Evolutionary conservation across 805 yeast species (phyloP).

Genomic region (Sungouiella thailandica): DNA sequence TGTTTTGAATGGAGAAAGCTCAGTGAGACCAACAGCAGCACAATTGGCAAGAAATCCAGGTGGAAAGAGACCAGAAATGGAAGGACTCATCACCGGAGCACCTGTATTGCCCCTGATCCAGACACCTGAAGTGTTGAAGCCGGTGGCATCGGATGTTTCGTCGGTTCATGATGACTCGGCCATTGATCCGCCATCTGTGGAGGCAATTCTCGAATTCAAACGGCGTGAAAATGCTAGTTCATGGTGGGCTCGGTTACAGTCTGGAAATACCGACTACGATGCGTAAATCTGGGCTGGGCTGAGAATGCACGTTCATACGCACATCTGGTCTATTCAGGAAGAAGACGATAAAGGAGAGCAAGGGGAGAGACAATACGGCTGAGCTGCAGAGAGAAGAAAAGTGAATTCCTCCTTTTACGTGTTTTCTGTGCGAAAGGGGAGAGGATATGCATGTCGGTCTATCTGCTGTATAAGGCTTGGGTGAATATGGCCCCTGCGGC

Average conservation of each 20-base stretch:
- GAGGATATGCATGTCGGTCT: too few relatives aligned
- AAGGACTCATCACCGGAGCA: conserved; percentile 27
- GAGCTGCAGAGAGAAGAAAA: too few relatives aligned
- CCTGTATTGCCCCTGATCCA: conserved; percentile 14
- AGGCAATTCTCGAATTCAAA: conserved; percentile 11
- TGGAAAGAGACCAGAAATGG: conserved; percentile 26
- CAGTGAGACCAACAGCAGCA: conserved; percentile 27
- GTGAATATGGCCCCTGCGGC: too few relatives aligned
- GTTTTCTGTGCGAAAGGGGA: too few relatives aligned
- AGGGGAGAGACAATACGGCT: too few relatives aligned
- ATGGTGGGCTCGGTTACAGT: conserved; percentile 6
- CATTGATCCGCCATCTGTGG: conserved; percentile 13
- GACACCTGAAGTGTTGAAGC: conserved; percentile 9
- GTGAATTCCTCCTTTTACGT: too few relatives aligned
- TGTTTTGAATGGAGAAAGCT: conserved; percentile 2
- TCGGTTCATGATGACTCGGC: conserved; percentile 12
- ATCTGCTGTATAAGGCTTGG: too few relatives aligned
- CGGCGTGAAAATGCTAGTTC: conserved; percentile 2
- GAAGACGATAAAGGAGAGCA: too few relatives aligned
- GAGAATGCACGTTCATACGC: too few relatives aligned
- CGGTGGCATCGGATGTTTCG: conserved; percentile 12
- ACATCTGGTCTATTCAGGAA: too few relatives aligned
- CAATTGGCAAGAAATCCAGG: conserved; percentile 40
- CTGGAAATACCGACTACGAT: conserved; percentile 5
- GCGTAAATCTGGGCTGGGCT: conserved; percentile 1